phyloP scores from a whole-genome alignment of 2,329 filamentous ascomycete genomes.

The Penicillium brevicompactum region DNA sequence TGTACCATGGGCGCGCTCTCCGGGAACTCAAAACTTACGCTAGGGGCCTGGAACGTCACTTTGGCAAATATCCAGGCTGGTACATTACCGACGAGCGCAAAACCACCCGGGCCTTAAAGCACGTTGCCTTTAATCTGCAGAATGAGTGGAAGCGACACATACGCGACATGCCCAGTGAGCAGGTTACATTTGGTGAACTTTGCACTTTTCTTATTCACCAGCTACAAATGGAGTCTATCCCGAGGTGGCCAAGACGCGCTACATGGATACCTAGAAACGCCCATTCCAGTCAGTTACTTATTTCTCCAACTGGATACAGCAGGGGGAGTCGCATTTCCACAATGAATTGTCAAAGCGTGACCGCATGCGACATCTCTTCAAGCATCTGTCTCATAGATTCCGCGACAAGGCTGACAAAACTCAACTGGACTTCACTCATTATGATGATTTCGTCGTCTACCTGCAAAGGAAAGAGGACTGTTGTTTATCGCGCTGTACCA shows the following conservation, averaged over 20 bases:
- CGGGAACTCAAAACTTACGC: slow-evolving; percentile 9
- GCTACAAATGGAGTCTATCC: slow-evolving; percentile 1
- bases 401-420: not conserved
- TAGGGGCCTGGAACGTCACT: slow-evolving; percentile 8
- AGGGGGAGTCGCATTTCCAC: slow-evolving; percentile 7
- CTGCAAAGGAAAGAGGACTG: slow-evolving; percentile 3
- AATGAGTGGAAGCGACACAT: slow-evolving; percentile 7
- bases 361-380: slow-evolving; percentile 15
- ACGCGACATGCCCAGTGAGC: slow-evolving; percentile 1
- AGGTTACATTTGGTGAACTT: slow-evolving; percentile 6
- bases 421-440: slow-evolving; percentile 6
- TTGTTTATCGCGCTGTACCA: too few species aligned
- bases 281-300: slow-evolving; percentile 5
- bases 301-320: slow-evolving; percentile 11
- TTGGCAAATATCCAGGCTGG: slow-evolving; percentile 5
- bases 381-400: slow-evolving; percentile 7
- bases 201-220: slow-evolving; percentile 15
- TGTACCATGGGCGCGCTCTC: slow-evolving; percentile 7
- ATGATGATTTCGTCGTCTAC: slow-evolving; percentile 12
- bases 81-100: slow-evolving; percentile 6
- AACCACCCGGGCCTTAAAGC: slow-evolving; percentile 6
- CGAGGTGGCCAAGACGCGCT: not conserved
- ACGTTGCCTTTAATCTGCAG: slow-evolving; percentile 6
- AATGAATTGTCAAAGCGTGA: slow-evolving; percentile 8
- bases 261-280: slow-evolving; percentile 5